A percentile compares a stretch with the other conserved stretches of the same genome.
These are phyloP conservation scores for Panaeolus papilionaceus DNA, from an alignment of 768 basidiomycete species.

Conservation along the genomic window DNA sequence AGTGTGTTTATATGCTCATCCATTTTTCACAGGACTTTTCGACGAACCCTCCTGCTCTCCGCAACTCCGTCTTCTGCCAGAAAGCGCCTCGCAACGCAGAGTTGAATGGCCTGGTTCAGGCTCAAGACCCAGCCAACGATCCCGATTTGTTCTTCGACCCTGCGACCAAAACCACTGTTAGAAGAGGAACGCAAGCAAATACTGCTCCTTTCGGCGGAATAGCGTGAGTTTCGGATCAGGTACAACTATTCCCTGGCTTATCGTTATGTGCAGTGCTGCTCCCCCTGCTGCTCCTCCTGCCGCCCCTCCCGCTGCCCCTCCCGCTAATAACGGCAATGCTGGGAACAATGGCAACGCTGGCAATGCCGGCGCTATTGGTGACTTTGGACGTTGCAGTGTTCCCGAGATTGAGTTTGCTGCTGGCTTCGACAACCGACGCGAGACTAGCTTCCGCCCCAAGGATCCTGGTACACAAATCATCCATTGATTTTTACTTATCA, in stretches of 20 bases:
- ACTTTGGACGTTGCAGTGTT: constrained; percentile 62
- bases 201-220: constrained; percentile 48
- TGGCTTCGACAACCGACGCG: constrained; percentile 63
- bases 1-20: neutral
- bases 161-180: constrained; percentile 43
- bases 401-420: constrained; percentile 64
- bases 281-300: constrained; percentile 16
- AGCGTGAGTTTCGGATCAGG: neutral
- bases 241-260: neutral
- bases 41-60: constrained; percentile 52
- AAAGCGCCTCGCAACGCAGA: constrained; percentile 55
- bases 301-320: constrained; percentile 28
- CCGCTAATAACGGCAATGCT: constrained; percentile 20
- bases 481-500: neutral
- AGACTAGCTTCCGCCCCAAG: constrained; percentile 63
- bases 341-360: constrained; percentile 26
- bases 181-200: constrained; percentile 53
- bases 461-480: constrained; percentile 45
- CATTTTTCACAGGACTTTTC: constrained; percentile 51
- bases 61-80: constrained; percentile 66
- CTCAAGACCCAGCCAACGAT: constrained; percentile 59
- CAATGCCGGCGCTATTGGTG: constrained; percentile 31
- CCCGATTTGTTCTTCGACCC: constrained; percentile 60
- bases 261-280: neutral
- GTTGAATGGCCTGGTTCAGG: constrained; percentile 55